phyloP scores from a whole-genome alignment of 2,329 filamentous ascomycete species.

The Acrodontium crateriforme region DNA sequence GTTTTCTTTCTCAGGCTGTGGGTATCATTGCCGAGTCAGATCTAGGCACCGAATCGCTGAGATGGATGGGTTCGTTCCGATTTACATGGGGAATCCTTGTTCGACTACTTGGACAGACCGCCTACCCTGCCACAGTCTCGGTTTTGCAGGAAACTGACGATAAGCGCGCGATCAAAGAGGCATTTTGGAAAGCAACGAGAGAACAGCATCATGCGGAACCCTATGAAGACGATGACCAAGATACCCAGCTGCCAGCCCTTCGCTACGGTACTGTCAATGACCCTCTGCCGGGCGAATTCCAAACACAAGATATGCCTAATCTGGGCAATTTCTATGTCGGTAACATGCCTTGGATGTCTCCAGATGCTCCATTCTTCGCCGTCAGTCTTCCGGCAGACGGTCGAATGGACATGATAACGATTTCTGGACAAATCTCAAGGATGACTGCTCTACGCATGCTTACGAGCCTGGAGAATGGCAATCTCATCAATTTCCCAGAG shows the following conservation, averaged over 20 bases:
- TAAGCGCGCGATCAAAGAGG: conserved; percentile 59
- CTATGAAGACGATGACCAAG: conserved; percentile 6
- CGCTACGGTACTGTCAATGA: conserved; percentile 70
- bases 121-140: conserved; percentile 81
- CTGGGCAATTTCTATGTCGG: conserved; percentile 89
- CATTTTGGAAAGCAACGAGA: conserved; percentile 40
- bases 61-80: conserved; percentile 80
- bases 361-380: conserved; percentile 76
- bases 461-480: conserved; percentile 54
- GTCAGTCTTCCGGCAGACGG: conserved; percentile 73
- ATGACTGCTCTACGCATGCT: conserved; percentile 55
- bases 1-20: conserved; percentile 80
- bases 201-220: conserved; percentile 9
- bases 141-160: conserved; percentile 68
- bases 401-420: conserved; percentile 67
- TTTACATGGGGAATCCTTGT: conserved; percentile 79
- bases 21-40: conserved; percentile 86
- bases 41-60: conserved; percentile 74
- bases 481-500: conserved; percentile 65
- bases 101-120: conserved; percentile 58
- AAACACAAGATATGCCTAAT: conserved; percentile 56
- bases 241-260: conserved; percentile 47
- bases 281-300: conserved; percentile 64
- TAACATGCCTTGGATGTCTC: conserved; percentile 88
- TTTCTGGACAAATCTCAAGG: conserved; percentile 61